Base-by-base conservation (phyloP, 495 filamentous ascomycete species). In the Zalerion maritima region DNA sequence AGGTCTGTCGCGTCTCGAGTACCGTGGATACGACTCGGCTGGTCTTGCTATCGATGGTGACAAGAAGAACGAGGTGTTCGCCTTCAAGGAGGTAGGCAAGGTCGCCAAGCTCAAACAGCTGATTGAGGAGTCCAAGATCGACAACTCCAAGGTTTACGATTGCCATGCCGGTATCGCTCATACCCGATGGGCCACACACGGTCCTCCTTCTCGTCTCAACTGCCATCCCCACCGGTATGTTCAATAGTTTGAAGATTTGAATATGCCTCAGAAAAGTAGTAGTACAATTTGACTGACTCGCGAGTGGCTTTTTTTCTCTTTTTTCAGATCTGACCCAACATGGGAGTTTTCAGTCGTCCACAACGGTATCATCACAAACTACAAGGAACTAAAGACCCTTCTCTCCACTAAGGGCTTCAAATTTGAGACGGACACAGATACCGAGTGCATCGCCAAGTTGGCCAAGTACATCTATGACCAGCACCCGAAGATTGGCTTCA, bases 321-420 rank as follows among this genome's bases (percentile, higher is more conserved):
- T 11, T 14, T 17, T 10, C 36, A 66, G 64, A 49, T 69, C 64
- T 24, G 89, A 97, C 49, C 74, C 78, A 45, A 79, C 62, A 43
- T 96, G 85, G 83, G 75, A 96, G 57, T 97, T 97, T 53, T 71
- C 84, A 35, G 79, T 97, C 43, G 87, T 94, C 24, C 89, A 97
- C 75, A 97, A 97, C 57, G 89, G 89, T 52, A 97, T 97, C 67
- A 97, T 97, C 63, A 97, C 89, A 63, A 97, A 97, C 69, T 97
- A 97, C 73, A 97, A 97, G 64, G 89, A 97, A 64, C 62, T 97
- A 43, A 93, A 87, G 73, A 79, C 80, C 32, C 69, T 97, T 28
- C 64, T 97, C 38, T 75, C 84, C 58, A 68, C 64, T 64, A 97
- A 94, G 67, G 91, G 91, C 39, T 94, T 94, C 69, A 75, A 77